These are phyloP conservation scores for Bathelium albidoporum DNA, from an alignment of 495 filamentous ascomycete species.

Conservation along the genomic window DNA sequence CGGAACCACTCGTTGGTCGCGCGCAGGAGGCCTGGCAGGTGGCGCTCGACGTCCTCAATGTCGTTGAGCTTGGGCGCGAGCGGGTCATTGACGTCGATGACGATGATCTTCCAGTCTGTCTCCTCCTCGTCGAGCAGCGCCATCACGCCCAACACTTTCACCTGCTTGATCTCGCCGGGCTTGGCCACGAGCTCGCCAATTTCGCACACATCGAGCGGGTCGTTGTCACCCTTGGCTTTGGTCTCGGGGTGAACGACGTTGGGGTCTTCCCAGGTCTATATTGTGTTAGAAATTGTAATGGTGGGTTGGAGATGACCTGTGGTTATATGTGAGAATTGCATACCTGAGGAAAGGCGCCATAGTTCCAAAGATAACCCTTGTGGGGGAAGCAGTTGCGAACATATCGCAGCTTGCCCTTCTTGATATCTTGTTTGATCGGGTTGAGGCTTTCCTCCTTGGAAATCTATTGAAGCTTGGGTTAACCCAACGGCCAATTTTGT, in stretches of 20 bases:
- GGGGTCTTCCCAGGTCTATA: constrained; percentile 97
- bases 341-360: constrained; percentile 97
- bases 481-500: neutral
- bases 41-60: constrained; percentile 97
- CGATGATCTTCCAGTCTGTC: constrained; percentile 99
- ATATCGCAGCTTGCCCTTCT: constrained; percentile 89
- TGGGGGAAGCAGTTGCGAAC: constrained; percentile 99
- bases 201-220: constrained; percentile 98
- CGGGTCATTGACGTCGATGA: constrained; percentile 97
- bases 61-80: constrained; percentile 94
- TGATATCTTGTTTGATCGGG: constrained; percentile 88
- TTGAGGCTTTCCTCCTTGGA: constrained; percentile 95
- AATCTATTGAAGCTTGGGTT: constrained; percentile 46
- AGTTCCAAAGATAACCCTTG: constrained; percentile 99
- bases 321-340: constrained; percentile 22
- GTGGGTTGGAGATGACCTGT: neutral
- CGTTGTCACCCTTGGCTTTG: constrained; percentile 99
- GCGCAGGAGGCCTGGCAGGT: constrained; percentile 89
- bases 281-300: constrained; percentile 6
- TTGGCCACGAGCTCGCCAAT: constrained; percentile 96
- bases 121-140: constrained; percentile 98
- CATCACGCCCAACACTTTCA: constrained; percentile 99
- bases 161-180: constrained; percentile 94
- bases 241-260: constrained; percentile 92
- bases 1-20: constrained; percentile 99